phyloP scores from a whole-genome alignment of 1,139 yeast genomes.

The Nematodospora anomalae region DNA sequence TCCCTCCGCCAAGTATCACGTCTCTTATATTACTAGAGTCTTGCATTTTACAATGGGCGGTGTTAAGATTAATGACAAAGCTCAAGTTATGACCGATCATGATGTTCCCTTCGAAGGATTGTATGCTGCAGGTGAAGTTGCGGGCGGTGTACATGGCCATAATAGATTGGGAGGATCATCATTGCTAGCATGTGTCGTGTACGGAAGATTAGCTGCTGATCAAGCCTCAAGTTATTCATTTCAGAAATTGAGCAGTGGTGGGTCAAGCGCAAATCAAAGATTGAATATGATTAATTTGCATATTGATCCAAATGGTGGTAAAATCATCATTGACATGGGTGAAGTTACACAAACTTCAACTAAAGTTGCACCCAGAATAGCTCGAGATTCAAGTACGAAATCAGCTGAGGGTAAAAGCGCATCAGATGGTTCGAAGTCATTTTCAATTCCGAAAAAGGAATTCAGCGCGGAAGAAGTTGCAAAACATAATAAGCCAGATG shows the following conservation, averaged over 20 bases:
- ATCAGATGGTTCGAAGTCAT: constrained; percentile 16
- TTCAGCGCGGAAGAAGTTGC: constrained; percentile 56
- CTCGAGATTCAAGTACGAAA: constrained; percentile 7
- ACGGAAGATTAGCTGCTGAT: constrained; percentile 66
- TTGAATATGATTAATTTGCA: constrained; percentile 47
- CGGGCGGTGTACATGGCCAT: constrained; percentile 82
- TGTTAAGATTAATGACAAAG: constrained; percentile 58
- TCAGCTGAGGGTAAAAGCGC: constrained; percentile 6
- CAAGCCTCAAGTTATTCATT: constrained; percentile 36
- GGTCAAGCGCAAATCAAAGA: constrained; percentile 23
- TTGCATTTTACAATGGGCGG: constrained; percentile 91
- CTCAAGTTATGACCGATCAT: constrained; percentile 51
- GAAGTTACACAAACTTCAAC: constrained; percentile 7
- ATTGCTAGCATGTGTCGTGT: constrained; percentile 77
- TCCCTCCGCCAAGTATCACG: constrained; percentile 37
- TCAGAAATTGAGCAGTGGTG: constrained; percentile 25
- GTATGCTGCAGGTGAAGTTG: constrained; percentile 78
- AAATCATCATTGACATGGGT: constrained; percentile 33
- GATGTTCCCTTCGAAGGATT: constrained; percentile 53
- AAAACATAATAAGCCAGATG: constrained; percentile 60
- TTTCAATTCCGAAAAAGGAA: constrained; percentile 43
- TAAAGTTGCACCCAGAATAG: constrained; percentile 3
- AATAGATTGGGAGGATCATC: constrained; percentile 79
- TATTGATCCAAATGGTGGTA: constrained; percentile 33
- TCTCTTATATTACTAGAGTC: constrained; percentile 67